Base-by-base conservation (phyloP, 371 early-diverging fungal genomes). In the Mortierella sp. region DNA sequence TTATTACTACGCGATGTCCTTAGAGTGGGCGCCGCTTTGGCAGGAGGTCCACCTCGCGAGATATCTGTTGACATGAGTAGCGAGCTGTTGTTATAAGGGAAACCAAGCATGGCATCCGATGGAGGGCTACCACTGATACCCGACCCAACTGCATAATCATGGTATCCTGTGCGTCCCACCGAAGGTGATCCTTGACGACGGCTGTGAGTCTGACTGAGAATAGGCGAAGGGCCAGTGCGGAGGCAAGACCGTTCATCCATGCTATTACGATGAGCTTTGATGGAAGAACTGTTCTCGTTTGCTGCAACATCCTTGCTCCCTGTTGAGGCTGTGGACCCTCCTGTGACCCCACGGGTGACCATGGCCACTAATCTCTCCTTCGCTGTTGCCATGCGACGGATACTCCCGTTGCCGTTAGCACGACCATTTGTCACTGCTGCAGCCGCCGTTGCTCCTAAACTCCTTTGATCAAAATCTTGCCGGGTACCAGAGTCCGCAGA, bases 21-120 rank as follows among this genome's bases (percentile, higher is more conserved):
- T 17, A 57, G 17, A 30, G 19, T 48, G 6, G 41, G 28, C 2
- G 63, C 17, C 17, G 31, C 23, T 42, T 52, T 56, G 39, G 43
- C 6, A 1, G 52, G n/a, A 2, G 28, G 9, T 6, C 58, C 34
- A 34, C 37, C 37, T 26, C 70, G 30, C 11, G 46, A 21, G 24
- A 56, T 54, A 26, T 70, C 64, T 4, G 42, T 63, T 17, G 68
- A 52, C 26, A 62, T 44, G 14, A 73, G 60, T 17, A 73, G 32
- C 0, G 73, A 73, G 51, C 73, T 73, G 58, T 73, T 73, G 52
- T 73, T 73, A 48, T 73, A 67, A 1, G 73, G 73, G 28, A 73
- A 73, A 7, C 73, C 73, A 51, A 73, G 42, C 48, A 50, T 46
- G 31, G 65, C 14, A 3, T 72, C 72, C 6, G 53, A n/a, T 0